Evolutionary conservation across 148 eudicot species (phyloP), one percentile per base, ranked within the genome.

Genomic region (Tetragonia tetragonoides): DNA sequence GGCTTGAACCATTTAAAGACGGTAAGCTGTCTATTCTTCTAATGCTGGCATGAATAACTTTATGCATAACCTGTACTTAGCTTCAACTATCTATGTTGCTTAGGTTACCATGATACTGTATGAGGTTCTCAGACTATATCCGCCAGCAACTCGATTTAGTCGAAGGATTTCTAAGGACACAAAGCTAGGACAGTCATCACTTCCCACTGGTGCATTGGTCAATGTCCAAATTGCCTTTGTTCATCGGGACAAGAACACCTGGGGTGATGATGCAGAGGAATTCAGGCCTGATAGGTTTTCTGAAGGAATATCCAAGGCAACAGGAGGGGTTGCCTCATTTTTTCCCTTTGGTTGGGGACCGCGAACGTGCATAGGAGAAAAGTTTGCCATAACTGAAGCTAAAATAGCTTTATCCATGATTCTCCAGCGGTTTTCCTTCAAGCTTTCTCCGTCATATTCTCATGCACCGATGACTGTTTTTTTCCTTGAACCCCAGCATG

Each of bases 281-380:
- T 82, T 82, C 57, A 82, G 42, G 66, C 85, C 85, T 28, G 72
- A 82, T 4, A 74, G 85, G 71, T 78, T 82, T 16, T 41, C 72
- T 23, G 79, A 82, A 63, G 85, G 85, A 5, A n/a, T 82, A 14
- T 74, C 72, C 5, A 78, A 78, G 72, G 85, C 85, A 54, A 68
- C 81, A 28, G 41, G 37, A 41, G 85, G 78, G 37, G 74, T 40
- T 2, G 69, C 49, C 20, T 51, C 78, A n/a, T 78, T 61, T 24
- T 78, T 82, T 44, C 79, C 81, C 34, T 82, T 82, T 46, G 78
- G 76, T 62, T 78, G 81, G 78, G 85, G 85, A 16, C 84, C 84
- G 3, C 72, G 84, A 47, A 81, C 73, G 57, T 81, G 81, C 51
- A 56, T 81, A 47, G 84, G 84, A 20, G 76, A 82, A 71, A 82